Evolutionary conservation across 2,329 filamentous ascomycete species (phyloP).

Genomic region (Penicillium occitanis): DNA sequence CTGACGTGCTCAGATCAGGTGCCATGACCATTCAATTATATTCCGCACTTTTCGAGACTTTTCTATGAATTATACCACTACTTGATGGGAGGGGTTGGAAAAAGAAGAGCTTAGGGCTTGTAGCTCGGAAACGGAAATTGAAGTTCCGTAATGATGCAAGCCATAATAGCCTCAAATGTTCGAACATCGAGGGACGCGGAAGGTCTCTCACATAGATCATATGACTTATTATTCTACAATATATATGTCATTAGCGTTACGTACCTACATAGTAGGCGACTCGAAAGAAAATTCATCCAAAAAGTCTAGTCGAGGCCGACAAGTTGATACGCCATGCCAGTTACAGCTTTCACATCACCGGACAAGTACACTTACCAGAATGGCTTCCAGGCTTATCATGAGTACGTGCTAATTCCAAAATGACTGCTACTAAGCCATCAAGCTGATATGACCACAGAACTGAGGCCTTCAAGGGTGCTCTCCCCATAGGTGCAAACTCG

Average conservation of each 20-base stretch:
- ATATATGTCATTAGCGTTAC: not conserved
- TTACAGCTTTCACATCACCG: slow-evolving; percentile 60
- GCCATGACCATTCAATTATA: not conserved
- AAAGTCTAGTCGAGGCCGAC: not conserved
- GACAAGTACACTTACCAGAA: slow-evolving; percentile 75
- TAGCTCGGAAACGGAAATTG: not conserved
- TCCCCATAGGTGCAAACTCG: slow-evolving; percentile 75
- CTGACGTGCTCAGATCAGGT: not conserved
- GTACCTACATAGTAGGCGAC: not conserved
- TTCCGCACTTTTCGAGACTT: not conserved
- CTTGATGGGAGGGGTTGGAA: not conserved
- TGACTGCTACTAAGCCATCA: not conserved
- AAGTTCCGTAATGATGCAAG: not conserved
- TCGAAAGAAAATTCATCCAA: not conserved
- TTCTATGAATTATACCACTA: not conserved
- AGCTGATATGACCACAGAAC: slow-evolving; percentile 51
- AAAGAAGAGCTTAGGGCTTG: not conserved
- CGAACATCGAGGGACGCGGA: not conserved
- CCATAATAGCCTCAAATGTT: not conserved
- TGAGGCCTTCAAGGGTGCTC: slow-evolving; percentile 72
- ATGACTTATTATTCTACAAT: not conserved
- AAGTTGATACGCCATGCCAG: slow-evolving; percentile 54
- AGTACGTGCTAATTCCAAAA: slow-evolving; percentile 50
- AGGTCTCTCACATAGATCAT: not conserved
- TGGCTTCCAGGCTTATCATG: slow-evolving; percentile 74